Evolutionary conservation across 768 basidiomycete genomes (phyloP), one percentile per base, ranked within the genome.

Genomic region (Amanita molliuscula): DNA sequence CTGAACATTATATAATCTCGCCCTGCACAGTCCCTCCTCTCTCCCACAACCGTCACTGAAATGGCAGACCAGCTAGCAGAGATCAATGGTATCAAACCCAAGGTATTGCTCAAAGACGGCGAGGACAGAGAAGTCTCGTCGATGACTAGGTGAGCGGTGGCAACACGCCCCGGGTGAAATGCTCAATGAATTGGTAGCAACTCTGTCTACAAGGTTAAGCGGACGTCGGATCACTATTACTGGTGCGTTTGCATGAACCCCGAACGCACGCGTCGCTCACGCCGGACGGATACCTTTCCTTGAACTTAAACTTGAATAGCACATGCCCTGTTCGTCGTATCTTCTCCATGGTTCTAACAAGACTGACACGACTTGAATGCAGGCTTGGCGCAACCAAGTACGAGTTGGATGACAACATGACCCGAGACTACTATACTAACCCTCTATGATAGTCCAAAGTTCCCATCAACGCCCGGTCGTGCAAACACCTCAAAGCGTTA

Each of bases 391-490:
- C 9, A 51, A 51, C 40, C 50, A 51, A 43, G 51, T 45, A 37
- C 6, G 51, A 26, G 9, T 25, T 16, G 7, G 11, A 16, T 18
- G 29, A 41, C 13, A 34, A 20, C 29, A 26, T 31, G 3, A 20
- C 2, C 10, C 26, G 29, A 6, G 11, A 9, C 26, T 2, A 43
- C 20, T 3, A 13, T 28, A 47, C 36, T 31, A 11, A 31, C 16
- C 5, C 18, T 2, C 10, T 5, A 29, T 9, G 15, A 45, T 11
- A 50, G 67, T 53, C 56, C 4, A 59, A 63, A 8, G 60, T 56
- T 3, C 70, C 71, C 3, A 62, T 68, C 21, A 68, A 71, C 53
- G 70, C 70, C 7, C 67, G 72, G 15, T 65, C 68, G 15, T 74
- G 73, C 59, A 72, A 73, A 49, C 72, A 74, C 46, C 58, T 74